These are phyloP conservation scores for Pythium inflatum DNA, from an alignment of 352 stramenopile genomes.

Conservation along the genomic window DNA sequence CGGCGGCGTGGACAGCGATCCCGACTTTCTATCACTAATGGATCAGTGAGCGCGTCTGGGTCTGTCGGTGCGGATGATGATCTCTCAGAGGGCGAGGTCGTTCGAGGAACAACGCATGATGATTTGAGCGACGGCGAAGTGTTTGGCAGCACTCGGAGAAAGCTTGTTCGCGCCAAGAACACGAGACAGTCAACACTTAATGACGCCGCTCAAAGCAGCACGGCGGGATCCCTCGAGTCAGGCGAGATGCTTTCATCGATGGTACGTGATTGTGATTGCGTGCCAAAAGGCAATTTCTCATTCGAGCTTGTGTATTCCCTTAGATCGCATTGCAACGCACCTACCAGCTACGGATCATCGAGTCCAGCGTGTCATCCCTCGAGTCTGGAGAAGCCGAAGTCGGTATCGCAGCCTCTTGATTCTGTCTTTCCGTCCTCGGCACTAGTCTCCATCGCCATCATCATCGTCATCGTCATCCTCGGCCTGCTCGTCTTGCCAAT, in stretches of 20 bases:
- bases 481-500: conserved; percentile 4
- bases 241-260: conserved; percentile 50
- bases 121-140: conserved; percentile 77
- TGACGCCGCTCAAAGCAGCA: neutral
- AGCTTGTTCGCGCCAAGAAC: conserved; percentile 40
- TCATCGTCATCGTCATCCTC: conserved; percentile 18
- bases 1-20: neutral
- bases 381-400: conserved; percentile 48
- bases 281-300: neutral
- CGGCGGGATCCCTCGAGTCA: conserved; percentile 50
- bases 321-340: conserved; percentile 24
- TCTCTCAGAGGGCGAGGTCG: conserved; percentile 40
- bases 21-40: neutral
- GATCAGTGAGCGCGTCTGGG: neutral
- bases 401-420: conserved; percentile 6
- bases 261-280: conserved; percentile 23
- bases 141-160: conserved; percentile 39
- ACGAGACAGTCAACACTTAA: conserved; percentile 5
- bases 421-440: neutral
- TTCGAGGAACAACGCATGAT: conserved; percentile 1
- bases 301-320: neutral
- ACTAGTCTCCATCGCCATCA: neutral
- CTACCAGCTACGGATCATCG: conserved; percentile 28
- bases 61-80: conserved; percentile 1
- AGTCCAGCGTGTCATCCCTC: conserved; percentile 36